Base-by-base conservation (phyloP, 768 basidiomycete genomes). In the Neoboletus brunneissimus region DNA sequence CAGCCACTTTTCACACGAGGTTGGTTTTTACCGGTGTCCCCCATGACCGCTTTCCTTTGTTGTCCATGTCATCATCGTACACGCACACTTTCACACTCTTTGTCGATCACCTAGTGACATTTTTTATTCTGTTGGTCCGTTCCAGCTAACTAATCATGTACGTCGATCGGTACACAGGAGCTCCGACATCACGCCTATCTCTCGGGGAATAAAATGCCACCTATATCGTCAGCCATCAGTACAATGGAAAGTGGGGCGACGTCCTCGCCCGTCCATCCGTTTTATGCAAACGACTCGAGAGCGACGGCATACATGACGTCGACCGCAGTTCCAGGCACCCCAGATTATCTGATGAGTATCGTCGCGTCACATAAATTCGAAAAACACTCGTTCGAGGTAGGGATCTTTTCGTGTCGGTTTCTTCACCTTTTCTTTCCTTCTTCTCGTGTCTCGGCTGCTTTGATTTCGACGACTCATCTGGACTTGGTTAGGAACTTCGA, bases 341-440 rank as follows among this genome's bases (percentile, higher is more conserved):
- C 67, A 58, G 79, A 79, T 1, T 68, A 63, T 0, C 34, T 77
- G 38, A 66, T 77, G 63, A 68, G 64, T 55, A 73, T 81, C 54
- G 72, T 64, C 37, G 64, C 76, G 3, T 67, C 74, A 29, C 68
- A 71, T 15, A 68, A 63, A 47, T 81, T 71, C 53, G 67, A 72
- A 7, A 72, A 74, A 50, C 81, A 81, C 56, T 77, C 78, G 48
- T 75, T 80, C 59, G 82, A 83, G 77, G 82, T 81, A 45, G 55
- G 65, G 27, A 6, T 4, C 16, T 18, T 47, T 2, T 10, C 46
- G 23, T 3, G 3, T 48, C 34, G 9, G n/a, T n/a, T n/a, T n/a
- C n/a, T n/a, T n/a, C n/a, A n/a, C n/a, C 12, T 10, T 34, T 13
- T 5, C 8, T 9, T 13, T 25, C 0, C 35, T 7, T 6, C 35